A percentile compares a stretch with the other conserved stretches of the same genome.
Conservation (phyloP, 2,329 filamentous ascomycete genomes). For the Fusarium humuli region DNA sequence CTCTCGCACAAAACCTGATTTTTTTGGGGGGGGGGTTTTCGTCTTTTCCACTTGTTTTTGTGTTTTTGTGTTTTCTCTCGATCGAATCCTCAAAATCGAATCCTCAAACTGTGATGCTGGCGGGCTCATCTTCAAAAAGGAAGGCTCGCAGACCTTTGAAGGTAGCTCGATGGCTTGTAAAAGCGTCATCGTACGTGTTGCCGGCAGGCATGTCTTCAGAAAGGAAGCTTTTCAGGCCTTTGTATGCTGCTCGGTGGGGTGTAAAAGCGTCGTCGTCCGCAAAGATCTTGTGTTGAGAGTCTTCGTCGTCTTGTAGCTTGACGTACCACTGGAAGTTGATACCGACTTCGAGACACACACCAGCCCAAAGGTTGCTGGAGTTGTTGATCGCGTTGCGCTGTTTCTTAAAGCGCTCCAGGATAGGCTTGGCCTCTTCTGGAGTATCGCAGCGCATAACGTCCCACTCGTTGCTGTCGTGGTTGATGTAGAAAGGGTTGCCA, state of each 20-base stretch:
- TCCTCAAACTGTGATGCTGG: neutral
- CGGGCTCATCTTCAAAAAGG: neutral
- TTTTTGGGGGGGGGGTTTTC: neutral
- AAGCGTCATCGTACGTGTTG: neutral
- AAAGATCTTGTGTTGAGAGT: neutral
- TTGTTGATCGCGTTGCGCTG: neutral
- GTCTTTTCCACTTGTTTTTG: too few relatives aligned
- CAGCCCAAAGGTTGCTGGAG: neutral
- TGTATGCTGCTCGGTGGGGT: neutral
- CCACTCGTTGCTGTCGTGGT: neutral
- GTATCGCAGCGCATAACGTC: neutral
- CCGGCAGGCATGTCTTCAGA: neutral
- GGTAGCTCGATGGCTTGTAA: neutral
- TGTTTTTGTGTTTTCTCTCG: neutral
- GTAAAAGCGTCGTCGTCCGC: neutral
- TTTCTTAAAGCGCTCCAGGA: neutral
- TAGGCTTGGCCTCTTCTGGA: neutral
- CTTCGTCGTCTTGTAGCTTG: neutral
- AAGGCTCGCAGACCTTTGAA: neutral
- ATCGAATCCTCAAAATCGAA: neutral
- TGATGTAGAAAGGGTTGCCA: neutral
- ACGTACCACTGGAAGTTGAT: neutral
- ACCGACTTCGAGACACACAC: neutral
- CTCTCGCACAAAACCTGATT: neutral
- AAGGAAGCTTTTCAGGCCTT: neutral